phyloP scores from a whole-genome alignment of 352 stramenopile genomes.

The Pythium apleroticum region DNA sequence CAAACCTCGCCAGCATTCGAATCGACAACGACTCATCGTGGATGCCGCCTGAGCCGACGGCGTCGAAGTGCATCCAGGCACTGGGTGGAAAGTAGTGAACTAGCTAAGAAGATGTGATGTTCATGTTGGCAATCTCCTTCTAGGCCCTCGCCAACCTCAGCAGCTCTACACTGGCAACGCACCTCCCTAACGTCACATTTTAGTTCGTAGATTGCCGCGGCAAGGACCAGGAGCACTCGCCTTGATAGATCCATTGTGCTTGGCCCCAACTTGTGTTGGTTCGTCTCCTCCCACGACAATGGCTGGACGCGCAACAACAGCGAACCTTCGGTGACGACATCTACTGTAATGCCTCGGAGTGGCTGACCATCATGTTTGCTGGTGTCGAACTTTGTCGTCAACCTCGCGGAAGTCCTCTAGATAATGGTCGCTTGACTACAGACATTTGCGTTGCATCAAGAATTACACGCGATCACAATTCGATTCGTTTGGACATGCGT shows the following conservation, averaged over 20 bases:
- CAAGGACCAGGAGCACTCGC: too few relatives aligned
- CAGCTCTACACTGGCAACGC: conserved; percentile 21
- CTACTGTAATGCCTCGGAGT: conserved; percentile 28
- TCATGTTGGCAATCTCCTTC: conserved; percentile 49
- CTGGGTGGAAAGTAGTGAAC: too few relatives aligned
- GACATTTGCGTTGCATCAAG: too few relatives aligned
- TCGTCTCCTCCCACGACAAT: conserved; percentile 31
- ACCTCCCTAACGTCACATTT: conserved; percentile 27
- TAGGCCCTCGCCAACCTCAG: conserved; percentile 34
- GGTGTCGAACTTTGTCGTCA: conserved; percentile 7
- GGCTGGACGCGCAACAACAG: conserved; percentile 43
- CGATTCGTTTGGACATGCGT: neutral
- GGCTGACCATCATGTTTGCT: conserved; percentile 34
- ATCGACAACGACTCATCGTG: too few relatives aligned
- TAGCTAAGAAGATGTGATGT: conserved; percentile 47
- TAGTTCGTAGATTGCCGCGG: neutral
- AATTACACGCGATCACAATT: too few relatives aligned
- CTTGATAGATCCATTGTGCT: too few relatives aligned
- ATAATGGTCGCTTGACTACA: too few relatives aligned
- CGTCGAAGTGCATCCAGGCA: too few relatives aligned
- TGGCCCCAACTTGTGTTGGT: conserved; percentile 13
- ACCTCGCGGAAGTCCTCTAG: conserved; percentile 2
- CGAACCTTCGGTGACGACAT: conserved; percentile 46
- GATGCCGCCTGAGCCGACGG: too few relatives aligned
- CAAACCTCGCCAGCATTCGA: too few relatives aligned